Base-by-base conservation (phyloP, 2,329 filamentous ascomycete species). In the Stachybotrys echinatus region DNA sequence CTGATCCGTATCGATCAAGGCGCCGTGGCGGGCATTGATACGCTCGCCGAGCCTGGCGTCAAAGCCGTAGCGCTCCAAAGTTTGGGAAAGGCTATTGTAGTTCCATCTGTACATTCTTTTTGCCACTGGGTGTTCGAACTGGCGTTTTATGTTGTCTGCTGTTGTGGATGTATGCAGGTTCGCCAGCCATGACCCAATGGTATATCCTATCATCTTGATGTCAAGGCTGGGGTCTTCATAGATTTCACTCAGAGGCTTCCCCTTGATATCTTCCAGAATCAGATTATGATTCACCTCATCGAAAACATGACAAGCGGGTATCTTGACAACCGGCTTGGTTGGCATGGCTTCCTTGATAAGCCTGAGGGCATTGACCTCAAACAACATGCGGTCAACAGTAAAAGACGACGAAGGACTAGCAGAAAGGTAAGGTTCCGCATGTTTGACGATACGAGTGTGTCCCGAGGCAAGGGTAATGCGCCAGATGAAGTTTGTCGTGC, bases 101-200 rank as follows among this genome's bases (percentile, higher is more conserved):
- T 45, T 45, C 42, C 42, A 45, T 7, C 42, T 21, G 22, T 45
- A 45, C 42, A 45, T 23, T 45, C n/a, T 4, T 27, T 45, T 45
- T 18, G 42, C 42, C 22, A 17, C 18, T 4, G 42, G 12, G 27
- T 45, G 42, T 10, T 45, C n/a, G 42, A 45, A 45, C 42, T 23
- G 23, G 42, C 19, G 8, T 17, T 45, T 45, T 10, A 45, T 23
- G 12, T 45, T 23, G 27, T 45, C 21, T 7, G 20, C 42, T 4
- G 42, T 45, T 7, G 42, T 45, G 6, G 7, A 7, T 17, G 42
- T 22, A 45, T 45, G 42, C 12, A 45, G 21, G 23, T n/a, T 20
- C 23, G 42, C 42, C 42, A 45, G 20, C 42, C 42, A 45, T 17
- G 8, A 23, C 4, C 42, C 22, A 6, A 45, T 14, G 20, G 5